Base-by-base conservation (phyloP, 1,284 basidiomycete species). In the Malassezia dermatis region DNA sequence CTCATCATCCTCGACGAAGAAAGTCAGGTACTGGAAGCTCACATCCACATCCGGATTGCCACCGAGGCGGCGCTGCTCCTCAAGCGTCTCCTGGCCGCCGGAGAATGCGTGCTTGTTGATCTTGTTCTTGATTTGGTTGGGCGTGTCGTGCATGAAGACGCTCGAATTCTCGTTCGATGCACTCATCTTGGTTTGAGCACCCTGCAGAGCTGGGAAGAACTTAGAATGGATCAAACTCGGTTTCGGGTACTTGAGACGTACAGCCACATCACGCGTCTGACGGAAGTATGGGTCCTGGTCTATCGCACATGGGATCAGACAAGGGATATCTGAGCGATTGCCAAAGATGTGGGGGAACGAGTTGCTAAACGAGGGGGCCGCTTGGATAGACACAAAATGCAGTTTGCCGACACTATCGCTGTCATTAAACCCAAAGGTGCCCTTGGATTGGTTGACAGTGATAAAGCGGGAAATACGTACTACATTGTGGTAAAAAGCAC, bases 311-410 rank as follows among this genome's bases (percentile, higher is more conserved):
- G 94, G 94, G 67, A 98, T 98, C 39, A 99, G 80, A 71, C 84
- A 88, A 0, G 93, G 91, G 48, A 96, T 83, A 76, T 90, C 86
- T 58, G 83, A 82, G 50, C 79, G 79, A 10, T 82, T 80, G 60
- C 91, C 91, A 70, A 91, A 99, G 69, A 99, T 98, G 64, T 98
- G 89, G 10, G 94, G 93, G 80, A 98, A 98, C 23, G 91, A 95
- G 77, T 90, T 95, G 66, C 88, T 91, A 80, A 99, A 98, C 17
- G 90, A 88, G 0, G 94, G 91, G 2, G 91, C 85, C 11, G 93
- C 89, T 77, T 99, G 94, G 63, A 99, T 84, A n/a, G 94, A 82
- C 34, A 88, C 89, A 76, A 99, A 99, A 78, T 98, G 93, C 59
- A 89, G 83, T 79, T 96, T 98, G 61, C 94, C 94, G 64, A 96